These are phyloP conservation scores for Triticum monococcum DNA, from an alignment of 176 grass and related monocot species.

Conservation along the genomic window DNA sequence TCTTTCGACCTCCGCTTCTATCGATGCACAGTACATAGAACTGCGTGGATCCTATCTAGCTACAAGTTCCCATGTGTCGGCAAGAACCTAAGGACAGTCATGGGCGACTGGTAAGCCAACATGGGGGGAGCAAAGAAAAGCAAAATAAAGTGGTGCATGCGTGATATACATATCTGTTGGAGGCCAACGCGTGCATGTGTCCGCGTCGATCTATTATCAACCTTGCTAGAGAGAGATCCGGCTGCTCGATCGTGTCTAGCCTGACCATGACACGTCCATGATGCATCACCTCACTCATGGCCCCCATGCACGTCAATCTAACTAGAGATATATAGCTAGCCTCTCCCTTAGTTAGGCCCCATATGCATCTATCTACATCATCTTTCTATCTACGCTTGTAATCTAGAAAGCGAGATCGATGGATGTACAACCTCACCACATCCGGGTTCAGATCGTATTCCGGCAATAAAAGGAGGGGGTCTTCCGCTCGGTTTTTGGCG, in stretches of 20 bases:
- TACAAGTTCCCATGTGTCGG: neutral
- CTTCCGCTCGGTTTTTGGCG: neutral
- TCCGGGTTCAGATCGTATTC: too few species aligned
- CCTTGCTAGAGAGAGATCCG: neutral
- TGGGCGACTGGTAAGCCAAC: neutral
- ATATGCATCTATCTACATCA: neutral
- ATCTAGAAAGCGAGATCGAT: neutral
- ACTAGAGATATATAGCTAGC: neutral
- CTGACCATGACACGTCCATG: neutral
- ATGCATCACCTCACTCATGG: neutral
- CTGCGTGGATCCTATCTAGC: neutral
- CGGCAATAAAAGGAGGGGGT: too few species aligned
- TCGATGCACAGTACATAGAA: neutral
- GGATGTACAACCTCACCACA: neutral
- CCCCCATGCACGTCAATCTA: neutral
- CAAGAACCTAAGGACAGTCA: neutral
- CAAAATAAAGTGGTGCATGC: neutral
- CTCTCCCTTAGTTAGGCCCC: neutral
- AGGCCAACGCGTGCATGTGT: neutral
- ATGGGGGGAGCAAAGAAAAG: neutral
- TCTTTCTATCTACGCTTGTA: neutral
- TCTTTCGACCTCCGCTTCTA: neutral
- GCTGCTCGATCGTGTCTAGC: neutral
- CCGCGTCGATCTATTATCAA: neutral
- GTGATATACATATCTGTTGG: neutral